Evolutionary conservation across 441 rosid genomes (phyloP), one percentile per base, ranked within the genome.

Genomic region (Populus tomentosa): DNA sequence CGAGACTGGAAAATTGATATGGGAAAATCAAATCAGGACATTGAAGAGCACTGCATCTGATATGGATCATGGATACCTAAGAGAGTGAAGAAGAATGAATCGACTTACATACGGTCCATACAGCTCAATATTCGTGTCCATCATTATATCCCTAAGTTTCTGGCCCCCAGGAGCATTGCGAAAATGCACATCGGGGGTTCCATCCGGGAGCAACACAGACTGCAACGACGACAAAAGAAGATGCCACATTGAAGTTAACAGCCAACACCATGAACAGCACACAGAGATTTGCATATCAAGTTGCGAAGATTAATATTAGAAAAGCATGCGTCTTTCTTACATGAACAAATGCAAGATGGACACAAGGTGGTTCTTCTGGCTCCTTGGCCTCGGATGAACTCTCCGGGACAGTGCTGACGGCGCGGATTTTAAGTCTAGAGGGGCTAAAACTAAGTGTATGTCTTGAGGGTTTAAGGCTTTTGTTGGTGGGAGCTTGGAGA

Each of bases 81-180:
- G 23, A 6, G 46, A 21, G 75, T 16, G 50, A 50, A 28, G 24
- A 7, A 26, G 7, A 42, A 30, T 73, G 3, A 2, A 68, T 14
- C 4, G 61, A 75, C 95, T 85, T 87, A 93, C 98, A 75, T 94
- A 91, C 36, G 98, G 98, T 80, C 98, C 98, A 77, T 94, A 94
- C 70, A 92, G 84, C 3, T 94, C 98, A 50, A 94, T 84, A 79
- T 93, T 86, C 23, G 85, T 36, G 80, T 91, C 97, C 88, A 95
- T 78, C 98, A 95, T 95, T 79, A 91, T 84, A 69, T 90, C 88
- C 79, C 98, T 90, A 23, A 93, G 96, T 73, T 95, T 93, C 85
- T 93, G 90, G 61, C 98, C 98, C 50, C 98, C 98, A 40, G 84
- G 77, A 0, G 91, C 88, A 33, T 82, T 85, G 32, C 98, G 86